Base-by-base conservation (phyloP, 31 red algal species). In the Porphyra umbilicalis region DNA sequence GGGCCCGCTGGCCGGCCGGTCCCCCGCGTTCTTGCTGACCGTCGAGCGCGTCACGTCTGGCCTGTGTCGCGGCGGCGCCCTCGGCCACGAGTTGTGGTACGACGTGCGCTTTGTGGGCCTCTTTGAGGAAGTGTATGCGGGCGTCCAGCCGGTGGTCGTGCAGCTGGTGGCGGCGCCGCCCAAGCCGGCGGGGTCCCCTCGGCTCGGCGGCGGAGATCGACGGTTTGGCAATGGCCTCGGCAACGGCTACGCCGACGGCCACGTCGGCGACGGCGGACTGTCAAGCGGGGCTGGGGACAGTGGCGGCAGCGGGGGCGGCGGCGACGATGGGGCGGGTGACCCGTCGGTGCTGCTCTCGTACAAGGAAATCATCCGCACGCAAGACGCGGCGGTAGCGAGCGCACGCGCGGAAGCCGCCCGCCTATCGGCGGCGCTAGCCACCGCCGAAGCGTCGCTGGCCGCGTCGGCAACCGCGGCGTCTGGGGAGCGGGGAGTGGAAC, bases 311-410 rank as follows among this genome's bases (percentile, higher is more conserved):
- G 57, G 10, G 25, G 84, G 85, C 36, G 84, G 82, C 18, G 76
- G 83, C 38, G 44, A 77, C 35, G 87, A 88, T 35, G 25, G 42
- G 32, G 38, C 34, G 9, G 30, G 20, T 31, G 68, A 39, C 11
- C 8, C 40, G 7, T 83, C 90, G 36, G 82, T 84, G 38, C 79
- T 89, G 83, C 83, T 81, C 35, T 91, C 93, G 15, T 98, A 98
- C 89, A 98, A 98, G 80, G 84, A 92, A 77, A 80, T 98, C 16
- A 98, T 98, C 75, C 84, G 95, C 35, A 37, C 80, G 78, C 95
- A 98, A 44, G 95, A 98, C 80, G 84, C 75, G 71, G 40, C 40
- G 35, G 71, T 98, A 32, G 81, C 79, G 32, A 80, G 36, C 7
- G 81, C 90, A 10, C 78, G 90, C 32, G 90, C 80, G 34, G 82